Evolutionary conservation across 1,284 basidiomycete species (phyloP), one percentile per base, ranked within the genome.

Genomic region (Malassezia yamatoensis): DNA sequence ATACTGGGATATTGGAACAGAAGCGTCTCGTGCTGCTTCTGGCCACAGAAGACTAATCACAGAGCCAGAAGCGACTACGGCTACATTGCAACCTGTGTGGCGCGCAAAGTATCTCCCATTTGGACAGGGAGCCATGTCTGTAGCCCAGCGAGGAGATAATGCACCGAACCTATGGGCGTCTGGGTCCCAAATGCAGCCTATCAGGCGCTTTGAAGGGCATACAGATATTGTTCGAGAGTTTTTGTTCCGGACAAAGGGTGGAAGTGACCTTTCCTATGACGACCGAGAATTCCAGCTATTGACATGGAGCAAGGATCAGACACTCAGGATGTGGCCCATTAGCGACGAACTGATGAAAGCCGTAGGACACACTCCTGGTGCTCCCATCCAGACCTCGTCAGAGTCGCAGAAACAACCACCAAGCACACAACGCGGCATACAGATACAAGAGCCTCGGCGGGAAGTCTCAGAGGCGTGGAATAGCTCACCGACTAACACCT

Each of bases 171-270:
- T 98, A 85, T 96, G 84, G 79, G 79, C 79, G 0, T 77, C 81
- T 50, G 78, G 77, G 13, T 74, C 80, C 44, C 75, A 78, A 2
- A 76, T 63, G 7, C 63, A 70, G 8, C 83, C 85, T 0, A 82
- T 90, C 8, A 83, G 86, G 56, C 78, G 80, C 3, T 96, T 94
- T 63, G 86, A 87, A 61, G 91, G 90, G 0, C 90, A 94, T 73
- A 81, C 83, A 0, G 90, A 94, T 67, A 87, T 90, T 5, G 93
- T 96, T 36, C 96, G 96, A 68, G 93, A 99, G 76, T 99, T 94
- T 69, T 90, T 99, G 1, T 96, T 94, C 90, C 79, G 94, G 55
- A 83, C 81, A 0, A 70, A 78, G 48, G 82, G 82, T 42, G 78
- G 78, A 0, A 65, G 76, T 11, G 76, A 80, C 34, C 34, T 52